A percentile compares a stretch with the other conserved stretches of the same genome.
Evolutionary conservation across 2,329 filamentous ascomycete species (phyloP).

Genomic region (Scolecobasidium constrictum): DNA sequence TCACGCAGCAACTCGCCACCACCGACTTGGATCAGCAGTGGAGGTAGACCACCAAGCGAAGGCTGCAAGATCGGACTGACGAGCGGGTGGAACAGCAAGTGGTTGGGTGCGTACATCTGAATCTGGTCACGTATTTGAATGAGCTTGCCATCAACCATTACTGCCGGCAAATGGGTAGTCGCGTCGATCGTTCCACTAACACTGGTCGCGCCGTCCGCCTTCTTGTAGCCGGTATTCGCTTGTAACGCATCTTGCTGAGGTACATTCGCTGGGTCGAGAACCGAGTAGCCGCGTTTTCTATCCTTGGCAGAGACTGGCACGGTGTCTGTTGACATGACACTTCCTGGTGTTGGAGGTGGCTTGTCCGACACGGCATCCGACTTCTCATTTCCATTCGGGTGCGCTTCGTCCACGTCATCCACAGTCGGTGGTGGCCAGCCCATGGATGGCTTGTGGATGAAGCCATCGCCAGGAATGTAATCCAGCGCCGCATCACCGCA

Average conservation of each 20-base stretch:
- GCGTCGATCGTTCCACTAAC: constrained; percentile 1
- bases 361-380: neutral
- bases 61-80: constrained; percentile 85
- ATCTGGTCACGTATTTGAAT: constrained; percentile 83
- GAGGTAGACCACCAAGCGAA: constrained; percentile 79
- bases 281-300: constrained; percentile 6
- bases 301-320: constrained; percentile 8
- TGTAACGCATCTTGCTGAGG: constrained; percentile 20
- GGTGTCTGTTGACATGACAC: neutral
- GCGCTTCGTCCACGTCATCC: constrained; percentile 43
- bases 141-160: constrained; percentile 52
- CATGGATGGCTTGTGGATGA: constrained; percentile 78
- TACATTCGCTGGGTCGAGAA: constrained; percentile 10
- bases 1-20: constrained; percentile 84
- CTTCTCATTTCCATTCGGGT: constrained; percentile 27
- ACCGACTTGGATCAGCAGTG: constrained; percentile 74
- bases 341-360: neutral
- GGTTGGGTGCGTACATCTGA: constrained; percentile 77
- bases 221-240: constrained; percentile 23
- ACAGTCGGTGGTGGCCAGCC: constrained; percentile 89
- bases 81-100: constrained; percentile 72
- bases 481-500: constrained; percentile 61
- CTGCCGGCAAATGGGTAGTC: constrained; percentile 1
- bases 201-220: constrained; percentile 12
- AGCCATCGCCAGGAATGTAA: constrained; percentile 80